Evolutionary conservation across 352 stramenopile genomes (phyloP).

Genomic region (Phytophthora cajani): DNA sequence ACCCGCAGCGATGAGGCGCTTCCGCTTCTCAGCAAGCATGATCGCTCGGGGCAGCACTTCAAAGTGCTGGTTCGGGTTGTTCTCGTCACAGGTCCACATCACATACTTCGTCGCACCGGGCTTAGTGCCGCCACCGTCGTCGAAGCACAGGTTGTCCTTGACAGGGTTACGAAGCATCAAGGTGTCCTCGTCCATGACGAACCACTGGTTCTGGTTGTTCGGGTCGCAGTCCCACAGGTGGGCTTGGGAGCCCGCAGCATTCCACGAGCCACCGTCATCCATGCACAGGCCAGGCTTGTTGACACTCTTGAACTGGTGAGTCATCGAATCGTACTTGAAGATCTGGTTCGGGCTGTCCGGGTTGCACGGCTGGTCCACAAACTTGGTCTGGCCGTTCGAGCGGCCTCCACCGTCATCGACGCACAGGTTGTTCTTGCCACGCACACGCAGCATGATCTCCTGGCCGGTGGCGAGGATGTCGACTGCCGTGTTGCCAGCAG

Average conservation of each 20-base stretch:
- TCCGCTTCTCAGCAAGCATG: not conserved
- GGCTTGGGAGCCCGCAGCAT: not conserved
- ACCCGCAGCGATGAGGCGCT: not conserved
- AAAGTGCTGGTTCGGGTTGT: constrained; percentile 32
- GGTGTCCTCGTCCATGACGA: constrained; percentile 30
- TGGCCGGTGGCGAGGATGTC: constrained; percentile 8
- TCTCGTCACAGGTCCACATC: constrained; percentile 21
- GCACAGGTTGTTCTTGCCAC: constrained; percentile 27
- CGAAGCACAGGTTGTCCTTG: constrained; percentile 22
- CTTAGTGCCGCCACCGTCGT: constrained; percentile 15
- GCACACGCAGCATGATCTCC: constrained; percentile 25
- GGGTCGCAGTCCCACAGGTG: constrained; percentile 18
- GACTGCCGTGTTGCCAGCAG: not conserved
- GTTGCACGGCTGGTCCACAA: constrained; percentile 35
- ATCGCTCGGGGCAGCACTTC: constrained; percentile 10
- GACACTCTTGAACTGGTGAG: constrained; percentile 30
- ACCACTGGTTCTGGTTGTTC: constrained; percentile 36
- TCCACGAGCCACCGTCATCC: constrained; percentile 30
- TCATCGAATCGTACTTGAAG: not conserved
- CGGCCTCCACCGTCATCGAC: constrained; percentile 40
- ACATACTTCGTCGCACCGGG: not conserved
- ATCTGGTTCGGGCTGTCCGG: constrained; percentile 31
- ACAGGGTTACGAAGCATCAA: not conserved
- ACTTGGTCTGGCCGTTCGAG: constrained; percentile 31
- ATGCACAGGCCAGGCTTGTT: constrained; percentile 35